phyloP scores from a whole-genome alignment of 192 early-diverging fungal species.

The Coemansia sp. region DNA sequence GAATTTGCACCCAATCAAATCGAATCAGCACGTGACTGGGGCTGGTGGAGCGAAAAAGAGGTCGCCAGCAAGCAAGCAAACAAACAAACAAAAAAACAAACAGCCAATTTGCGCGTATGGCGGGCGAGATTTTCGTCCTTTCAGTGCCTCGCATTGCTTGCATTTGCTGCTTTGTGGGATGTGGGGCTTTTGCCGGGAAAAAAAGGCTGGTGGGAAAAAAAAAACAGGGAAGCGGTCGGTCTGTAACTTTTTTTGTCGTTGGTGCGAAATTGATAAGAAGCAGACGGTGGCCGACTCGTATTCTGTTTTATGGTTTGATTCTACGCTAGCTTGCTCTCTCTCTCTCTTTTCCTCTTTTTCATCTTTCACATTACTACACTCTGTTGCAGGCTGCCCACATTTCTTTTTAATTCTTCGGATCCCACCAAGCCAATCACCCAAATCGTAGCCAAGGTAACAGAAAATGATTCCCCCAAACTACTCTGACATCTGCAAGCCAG shows the following conservation, averaged over 20 bases:
- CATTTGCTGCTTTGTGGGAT: neutral
- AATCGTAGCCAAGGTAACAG: neutral
- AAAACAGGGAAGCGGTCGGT: no score
- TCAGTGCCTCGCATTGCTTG: neutral
- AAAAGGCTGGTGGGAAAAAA: no score
- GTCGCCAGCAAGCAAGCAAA: neutral
- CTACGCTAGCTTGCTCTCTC: neutral
- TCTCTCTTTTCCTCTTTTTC: neutral
- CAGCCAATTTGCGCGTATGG: neutral
- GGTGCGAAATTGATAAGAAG: neutral
- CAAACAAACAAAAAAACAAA: no score
- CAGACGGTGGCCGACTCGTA: neutral
- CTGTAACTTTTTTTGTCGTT: no score
- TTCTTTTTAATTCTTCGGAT: slow-evolving; percentile 1
- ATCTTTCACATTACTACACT: neutral
- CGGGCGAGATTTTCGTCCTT: neutral
- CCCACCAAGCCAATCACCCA: neutral
- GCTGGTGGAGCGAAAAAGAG: neutral
- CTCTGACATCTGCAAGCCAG: slow-evolving; percentile 91
- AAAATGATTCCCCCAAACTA: slow-evolving; percentile 77
- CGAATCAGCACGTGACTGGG: slow-evolving; percentile 14
- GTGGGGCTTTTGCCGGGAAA: no score
- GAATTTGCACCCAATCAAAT: slow-evolving; percentile 18
- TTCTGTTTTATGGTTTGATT: neutral
- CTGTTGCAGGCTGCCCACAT: neutral